Evolutionary conservation across 129 eudicot species (phyloP), one percentile per base, ranked within the genome.

Genomic region (Sambucus nigra): DNA sequence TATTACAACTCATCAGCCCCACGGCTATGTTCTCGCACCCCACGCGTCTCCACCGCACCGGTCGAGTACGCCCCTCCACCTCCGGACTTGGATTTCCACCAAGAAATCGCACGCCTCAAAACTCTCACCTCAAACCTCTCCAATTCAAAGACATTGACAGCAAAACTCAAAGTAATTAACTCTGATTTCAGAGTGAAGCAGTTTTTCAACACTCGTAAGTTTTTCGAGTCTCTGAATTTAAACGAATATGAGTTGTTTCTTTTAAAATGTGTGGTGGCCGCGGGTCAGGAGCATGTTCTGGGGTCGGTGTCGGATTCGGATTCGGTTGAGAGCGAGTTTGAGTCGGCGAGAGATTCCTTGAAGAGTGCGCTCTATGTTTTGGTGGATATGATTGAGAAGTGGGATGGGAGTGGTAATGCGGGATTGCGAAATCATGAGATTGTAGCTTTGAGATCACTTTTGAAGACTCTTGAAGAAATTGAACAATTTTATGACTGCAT

Each of bases 401-500:
- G 94, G 94, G 94, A 79, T 54, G 67, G 51, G 28, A 71, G 29
- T 51, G 70, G 70, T 56, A 66, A 47, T 14, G 59, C 19, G 48
- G 52, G 63, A 49, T 13, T 71, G 52, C 68, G 51, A 35, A 65
- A 44, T 15, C 71, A 66, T 13, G 76, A 85, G 14, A 51, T 68
- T 39, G 54, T 19, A n/a, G 95, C 89, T 16, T 67, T 91, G 78
- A 77, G 61, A 63, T 74, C 82, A 26, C 68, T 91, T 56, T 25
- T 86, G 77, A 75, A 73, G 58, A 81, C 60, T 74, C 74, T 91
- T 50, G 66, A 66, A 23, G 87, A 85, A 8, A 74, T 91, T 53
- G 98, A 91, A 41, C 72, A 64, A 51, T 91, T 91, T 57, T 91
- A 91, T 70, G 79, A 82, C 62, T 91, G 95, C 71, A 81, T 91